Percentiles rank a stretch among this genome's conserved stretches.
phyloP scores from a whole-genome alignment of 345 rosid genomes.

The Ceriops zippeliana region DNA sequence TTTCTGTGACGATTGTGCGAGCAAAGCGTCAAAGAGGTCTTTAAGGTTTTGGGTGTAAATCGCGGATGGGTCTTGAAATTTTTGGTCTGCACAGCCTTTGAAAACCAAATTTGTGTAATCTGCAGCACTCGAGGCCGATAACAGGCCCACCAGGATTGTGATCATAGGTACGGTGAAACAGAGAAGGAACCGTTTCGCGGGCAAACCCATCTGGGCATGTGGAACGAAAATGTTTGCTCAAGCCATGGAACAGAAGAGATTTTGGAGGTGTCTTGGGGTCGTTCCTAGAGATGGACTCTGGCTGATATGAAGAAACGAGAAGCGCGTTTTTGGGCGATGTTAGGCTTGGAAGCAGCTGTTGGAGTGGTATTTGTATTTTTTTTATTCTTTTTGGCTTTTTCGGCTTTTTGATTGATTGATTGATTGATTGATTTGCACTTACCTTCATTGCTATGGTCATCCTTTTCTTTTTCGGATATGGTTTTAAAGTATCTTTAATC shows the following conservation, averaged over 20 bases:
- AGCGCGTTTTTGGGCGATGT: background rate
- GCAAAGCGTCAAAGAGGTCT: slow-evolving; percentile 43
- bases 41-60: slow-evolving; percentile 58
- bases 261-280: background rate
- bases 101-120: slow-evolving; percentile 52
- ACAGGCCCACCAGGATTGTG: slow-evolving; percentile 9
- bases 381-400: background rate
- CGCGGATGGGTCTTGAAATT: slow-evolving; percentile 57
- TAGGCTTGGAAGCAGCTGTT: slow-evolving; percentile 3
- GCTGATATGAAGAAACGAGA: slow-evolving; percentile 2
- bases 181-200: slow-evolving; percentile 12
- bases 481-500: too few relatives aligned
- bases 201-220: slow-evolving; percentile 26
- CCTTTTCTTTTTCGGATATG: too few relatives aligned
- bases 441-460: too few relatives aligned
- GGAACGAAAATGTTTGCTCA: background rate
- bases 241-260: slow-evolving; percentile 19
- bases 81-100: slow-evolving; percentile 74
- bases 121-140: slow-evolving; percentile 20
- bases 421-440: too few relatives aligned
- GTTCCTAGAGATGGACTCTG: slow-evolving; percentile 11
- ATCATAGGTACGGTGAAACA: slow-evolving; percentile 13
- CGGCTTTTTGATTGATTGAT: too few relatives aligned
- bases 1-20: slow-evolving; percentile 55
- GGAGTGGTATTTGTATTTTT: too few relatives aligned